Evolutionary conservation across 225 moss, liverwort and hornwort species (phyloP).

Genomic region (Bryoerythrophyllum caledonicum): DNA sequence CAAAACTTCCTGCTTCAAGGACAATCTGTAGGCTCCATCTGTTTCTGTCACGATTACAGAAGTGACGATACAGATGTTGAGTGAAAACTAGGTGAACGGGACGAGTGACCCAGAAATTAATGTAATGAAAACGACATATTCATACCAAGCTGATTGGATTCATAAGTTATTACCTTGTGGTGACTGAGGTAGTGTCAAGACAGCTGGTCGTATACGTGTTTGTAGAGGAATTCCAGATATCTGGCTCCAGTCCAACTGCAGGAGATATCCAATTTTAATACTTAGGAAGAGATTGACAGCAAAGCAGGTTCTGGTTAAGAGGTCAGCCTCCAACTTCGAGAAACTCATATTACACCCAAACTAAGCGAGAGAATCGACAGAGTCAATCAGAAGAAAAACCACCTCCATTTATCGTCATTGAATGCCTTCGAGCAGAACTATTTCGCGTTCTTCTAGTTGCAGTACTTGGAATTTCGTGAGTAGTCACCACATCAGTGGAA

Average conservation of each 20-base stretch:
- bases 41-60: not conserved
- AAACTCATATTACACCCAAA: not conserved
- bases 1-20: not conserved
- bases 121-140: not conserved
- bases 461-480: slow-evolving; percentile 23
- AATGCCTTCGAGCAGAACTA: slow-evolving; percentile 38
- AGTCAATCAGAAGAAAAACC: slow-evolving; percentile 4
- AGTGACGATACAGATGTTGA: not conserved
- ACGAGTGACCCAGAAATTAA: not conserved
- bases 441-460: slow-evolving; percentile 36
- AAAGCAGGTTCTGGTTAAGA: not conserved
- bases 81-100: not conserved
- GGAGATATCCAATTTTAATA: slow-evolving; percentile 3
- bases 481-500: slow-evolving; percentile 29
- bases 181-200: slow-evolving; percentile 45
- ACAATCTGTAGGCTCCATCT: not conserved
- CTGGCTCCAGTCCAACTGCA: slow-evolving; percentile 54
- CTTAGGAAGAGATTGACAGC: not conserved
- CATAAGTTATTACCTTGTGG: slow-evolving; percentile 38
- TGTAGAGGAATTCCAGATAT: slow-evolving; percentile 48
- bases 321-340: not conserved
- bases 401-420: slow-evolving; percentile 28
- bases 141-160: not conserved
- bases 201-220: slow-evolving; percentile 31
- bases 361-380: not conserved